These are phyloP conservation scores for Penicillium glabrum DNA, from an alignment of 2,329 filamentous ascomycete species.

Conservation along the genomic window DNA sequence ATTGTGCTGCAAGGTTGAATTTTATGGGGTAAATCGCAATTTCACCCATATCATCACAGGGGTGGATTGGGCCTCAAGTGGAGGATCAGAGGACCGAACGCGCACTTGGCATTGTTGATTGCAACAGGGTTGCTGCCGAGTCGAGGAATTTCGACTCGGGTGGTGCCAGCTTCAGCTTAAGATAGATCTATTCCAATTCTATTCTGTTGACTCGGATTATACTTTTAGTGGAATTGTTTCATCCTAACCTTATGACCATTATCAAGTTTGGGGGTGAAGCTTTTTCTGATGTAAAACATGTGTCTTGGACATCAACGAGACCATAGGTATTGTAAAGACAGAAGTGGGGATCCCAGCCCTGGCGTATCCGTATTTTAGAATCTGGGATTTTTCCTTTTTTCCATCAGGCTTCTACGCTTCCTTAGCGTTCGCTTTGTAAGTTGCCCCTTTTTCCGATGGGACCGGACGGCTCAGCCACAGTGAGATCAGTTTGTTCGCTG, in stretches of 20 bases:
- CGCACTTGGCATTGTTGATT: not conserved
- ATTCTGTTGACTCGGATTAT: not conserved
- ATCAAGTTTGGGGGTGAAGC: not conserved
- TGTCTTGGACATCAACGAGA: not conserved
- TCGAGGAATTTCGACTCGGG: not conserved
- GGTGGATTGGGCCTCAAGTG: not conserved
- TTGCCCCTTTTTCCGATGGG: conserved; percentile 3
- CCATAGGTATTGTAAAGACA: too few relatives aligned
- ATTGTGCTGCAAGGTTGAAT: not conserved
- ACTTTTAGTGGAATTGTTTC: not conserved
- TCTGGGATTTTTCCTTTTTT: not conserved
- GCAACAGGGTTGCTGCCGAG: not conserved
- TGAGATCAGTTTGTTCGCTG: conserved; percentile 16
- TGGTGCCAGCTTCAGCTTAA: too few relatives aligned
- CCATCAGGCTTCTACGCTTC: not conserved
- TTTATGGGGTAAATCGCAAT: not conserved
- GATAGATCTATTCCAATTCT: not conserved
- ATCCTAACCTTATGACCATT: not conserved
- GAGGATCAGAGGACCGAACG: not conserved
- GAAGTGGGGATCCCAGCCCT: not conserved
- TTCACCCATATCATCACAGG: not conserved
- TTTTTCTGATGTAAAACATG: conserved; percentile 1
- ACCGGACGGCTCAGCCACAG: conserved; percentile 18
- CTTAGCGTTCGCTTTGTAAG: not conserved
- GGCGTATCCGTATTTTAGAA: not conserved